phyloP scores from a whole-genome alignment of 2,329 filamentous ascomycete genomes.

The Fusarium coffeatum region DNA sequence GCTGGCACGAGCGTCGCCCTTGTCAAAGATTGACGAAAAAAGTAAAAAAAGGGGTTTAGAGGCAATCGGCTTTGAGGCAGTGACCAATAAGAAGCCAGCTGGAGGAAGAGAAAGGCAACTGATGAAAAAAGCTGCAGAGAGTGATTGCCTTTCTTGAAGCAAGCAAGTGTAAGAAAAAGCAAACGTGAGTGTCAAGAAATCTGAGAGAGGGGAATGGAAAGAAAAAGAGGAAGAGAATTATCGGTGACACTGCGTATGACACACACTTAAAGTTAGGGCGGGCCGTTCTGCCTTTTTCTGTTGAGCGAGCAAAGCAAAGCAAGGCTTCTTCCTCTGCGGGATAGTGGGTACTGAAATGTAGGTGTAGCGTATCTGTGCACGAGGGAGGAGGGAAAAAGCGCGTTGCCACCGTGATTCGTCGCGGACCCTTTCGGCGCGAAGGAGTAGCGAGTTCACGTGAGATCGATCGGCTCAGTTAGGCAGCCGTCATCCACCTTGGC shows the following conservation, averaged over 20 bases:
- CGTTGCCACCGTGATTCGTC: constrained; percentile 39
- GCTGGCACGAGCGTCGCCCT: constrained; percentile 45
- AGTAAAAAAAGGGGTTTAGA: constrained; percentile 37
- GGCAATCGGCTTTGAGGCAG: constrained; percentile 3
- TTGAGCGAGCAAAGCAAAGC: constrained; percentile 5
- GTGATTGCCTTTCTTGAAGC: neutral
- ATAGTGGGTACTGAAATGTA: constrained; percentile 25
- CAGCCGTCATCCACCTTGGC: constrained; percentile 43
- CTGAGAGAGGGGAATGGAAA: neutral
- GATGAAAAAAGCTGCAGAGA: constrained; percentile 1
- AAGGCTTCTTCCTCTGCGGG: constrained; percentile 24
- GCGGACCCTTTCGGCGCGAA: constrained; percentile 48
- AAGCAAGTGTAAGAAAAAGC: neutral
- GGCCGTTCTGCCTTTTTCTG: constrained; percentile 27
- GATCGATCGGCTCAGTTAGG: constrained; percentile 40
- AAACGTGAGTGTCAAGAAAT: neutral
- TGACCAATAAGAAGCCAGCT: constrained; percentile 29
- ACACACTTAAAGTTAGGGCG: constrained; percentile 22
- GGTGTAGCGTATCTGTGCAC: constrained; percentile 31
- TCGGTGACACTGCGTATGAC: constrained; percentile 38
- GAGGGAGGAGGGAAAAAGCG: constrained; percentile 30
- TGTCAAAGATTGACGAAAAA: constrained; percentile 39
- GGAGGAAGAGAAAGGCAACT: constrained; percentile 33
- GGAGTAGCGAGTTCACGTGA: constrained; percentile 54
- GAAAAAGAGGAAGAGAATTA: constrained; percentile 9